Percentiles rank a stretch among this genome's conserved stretches.
Conservation (phyloP, 1,139 yeast species). For the Pichia cactophila region DNA sequence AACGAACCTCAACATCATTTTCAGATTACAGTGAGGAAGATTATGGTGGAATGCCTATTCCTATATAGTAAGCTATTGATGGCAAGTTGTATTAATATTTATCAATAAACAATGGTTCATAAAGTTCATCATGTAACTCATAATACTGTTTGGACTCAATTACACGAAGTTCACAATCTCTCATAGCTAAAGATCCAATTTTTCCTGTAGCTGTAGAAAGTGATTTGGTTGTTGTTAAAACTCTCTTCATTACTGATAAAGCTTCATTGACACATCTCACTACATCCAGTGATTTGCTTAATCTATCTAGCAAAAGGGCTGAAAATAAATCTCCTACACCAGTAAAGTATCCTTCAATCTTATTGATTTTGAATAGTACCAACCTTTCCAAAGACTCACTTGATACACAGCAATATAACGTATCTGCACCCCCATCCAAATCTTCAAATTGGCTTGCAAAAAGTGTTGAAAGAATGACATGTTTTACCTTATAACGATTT, state of each 20-base stretch:
- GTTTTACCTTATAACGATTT: conserved; percentile 41
- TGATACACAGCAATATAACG: conserved; percentile 50
- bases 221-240: conserved; percentile 36
- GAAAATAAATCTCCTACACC: conserved; percentile 93
- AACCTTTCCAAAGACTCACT: conserved; percentile 20
- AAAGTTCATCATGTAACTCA: conserved; percentile 15
- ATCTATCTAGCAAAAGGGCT: conserved; percentile 62
- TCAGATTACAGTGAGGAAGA: conserved; percentile 12
- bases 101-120: conserved; percentile 10
- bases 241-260: conserved; percentile 41
- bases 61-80: not conserved
- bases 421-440: conserved; percentile 23
- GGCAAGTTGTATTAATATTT: not conserved
- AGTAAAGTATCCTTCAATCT: conserved; percentile 66
- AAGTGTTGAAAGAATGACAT: conserved; percentile 66
- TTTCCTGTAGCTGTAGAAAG: conserved; percentile 25
- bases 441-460: conserved; percentile 13
- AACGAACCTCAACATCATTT: not conserved
- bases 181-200: conserved; percentile 34
- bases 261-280: conserved; percentile 33
- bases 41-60: conserved; percentile 18
- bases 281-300: conserved; percentile 30
- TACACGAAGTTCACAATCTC: conserved; percentile 32
- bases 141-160: conserved; percentile 30
- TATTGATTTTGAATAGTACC: conserved; percentile 30